phyloP scores from a whole-genome alignment of 495 filamentous ascomycete species.

The Daldinia vernicosa region DNA sequence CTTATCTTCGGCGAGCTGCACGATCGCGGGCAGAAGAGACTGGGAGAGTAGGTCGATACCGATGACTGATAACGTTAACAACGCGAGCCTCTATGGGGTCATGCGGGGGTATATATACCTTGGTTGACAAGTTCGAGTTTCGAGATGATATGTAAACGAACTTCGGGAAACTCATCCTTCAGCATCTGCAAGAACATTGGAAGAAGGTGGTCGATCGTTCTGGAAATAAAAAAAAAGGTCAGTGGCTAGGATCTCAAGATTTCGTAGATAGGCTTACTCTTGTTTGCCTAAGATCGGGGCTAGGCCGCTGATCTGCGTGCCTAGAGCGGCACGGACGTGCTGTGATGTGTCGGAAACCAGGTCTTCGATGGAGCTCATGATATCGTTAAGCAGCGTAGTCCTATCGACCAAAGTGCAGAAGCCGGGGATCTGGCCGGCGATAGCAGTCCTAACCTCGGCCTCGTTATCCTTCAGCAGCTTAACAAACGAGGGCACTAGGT shows the following conservation, averaged over 20 bases:
- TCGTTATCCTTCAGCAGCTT: slow-evolving; percentile 97
- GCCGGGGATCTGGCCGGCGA: slow-evolving; percentile 96
- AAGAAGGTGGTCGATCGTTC: slow-evolving; percentile 93
- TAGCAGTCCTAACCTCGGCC: slow-evolving; percentile 95
- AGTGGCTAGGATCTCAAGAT: slow-evolving; percentile 12
- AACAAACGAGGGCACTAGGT: slow-evolving; percentile 95
- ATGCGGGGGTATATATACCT: slow-evolving; percentile 59
- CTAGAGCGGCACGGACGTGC: slow-evolving; percentile 93
- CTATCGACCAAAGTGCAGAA: slow-evolving; percentile 91
- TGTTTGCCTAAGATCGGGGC: slow-evolving; percentile 98
- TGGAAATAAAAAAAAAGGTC: slow-evolving; percentile 45
- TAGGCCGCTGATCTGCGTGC: slow-evolving; percentile 95
- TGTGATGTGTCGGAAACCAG: slow-evolving; percentile 95
- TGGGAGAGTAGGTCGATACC: slow-evolving; percentile 97
- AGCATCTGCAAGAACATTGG: slow-evolving; percentile 99
- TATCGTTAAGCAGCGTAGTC: slow-evolving; percentile 89
- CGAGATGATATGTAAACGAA: slow-evolving; percentile 97
- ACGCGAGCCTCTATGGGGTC: slow-evolving; percentile 16
- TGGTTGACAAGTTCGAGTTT: slow-evolving; percentile 98
- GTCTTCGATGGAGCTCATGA: slow-evolving; percentile 96
- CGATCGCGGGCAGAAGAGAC: slow-evolving; percentile 96
- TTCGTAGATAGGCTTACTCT: slow-evolving; percentile 69
- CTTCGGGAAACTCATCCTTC: slow-evolving; percentile 98
- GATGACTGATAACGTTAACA: slow-evolving; percentile 70
- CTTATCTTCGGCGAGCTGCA: slow-evolving; percentile 97